phyloP scores from a whole-genome alignment of 1,139 yeast species.

The Saccharomyces hybrid region DNA sequence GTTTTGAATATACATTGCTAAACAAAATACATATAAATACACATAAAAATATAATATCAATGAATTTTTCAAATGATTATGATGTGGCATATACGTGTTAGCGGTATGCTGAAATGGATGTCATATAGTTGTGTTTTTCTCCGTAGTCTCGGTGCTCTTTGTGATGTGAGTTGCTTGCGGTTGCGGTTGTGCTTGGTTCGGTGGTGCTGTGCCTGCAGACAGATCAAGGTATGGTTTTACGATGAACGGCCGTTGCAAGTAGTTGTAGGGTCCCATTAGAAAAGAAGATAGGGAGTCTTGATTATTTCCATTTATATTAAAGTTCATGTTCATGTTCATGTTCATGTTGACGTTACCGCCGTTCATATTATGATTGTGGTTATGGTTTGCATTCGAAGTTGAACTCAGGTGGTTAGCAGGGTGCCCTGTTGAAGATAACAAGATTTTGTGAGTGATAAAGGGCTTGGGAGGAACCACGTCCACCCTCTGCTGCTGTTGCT shows the following conservation, averaged over 20 bases:
- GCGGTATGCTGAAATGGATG: not conserved
- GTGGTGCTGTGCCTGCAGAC: not conserved
- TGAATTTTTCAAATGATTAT: not conserved
- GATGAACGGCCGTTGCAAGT: not conserved
- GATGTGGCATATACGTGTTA: not conserved
- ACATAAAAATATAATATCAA: not conserved
- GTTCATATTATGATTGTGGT: not conserved
- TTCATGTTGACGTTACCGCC: not conserved
- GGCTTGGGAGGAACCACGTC: not conserved
- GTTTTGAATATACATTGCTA: not conserved
- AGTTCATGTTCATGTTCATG: not conserved
- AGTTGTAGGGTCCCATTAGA: not conserved
- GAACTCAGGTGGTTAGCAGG: not conserved
- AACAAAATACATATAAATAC: not conserved
- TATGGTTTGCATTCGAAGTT: not conserved
- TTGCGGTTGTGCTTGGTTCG: not conserved
- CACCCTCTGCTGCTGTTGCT: slow-evolving; percentile 1
- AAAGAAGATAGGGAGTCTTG: not conserved
- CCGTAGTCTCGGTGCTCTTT: not conserved
- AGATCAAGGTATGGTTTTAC: not conserved
- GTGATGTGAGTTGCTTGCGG: not conserved
- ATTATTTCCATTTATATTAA: not conserved
- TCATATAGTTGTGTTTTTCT: not conserved
- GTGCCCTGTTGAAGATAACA: slow-evolving; percentile 4
- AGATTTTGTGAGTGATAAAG: not conserved